Conservation (phyloP, 176 grass and related monocot genomes). For the Sorghum bicolor region Sorghum_bicolor_NCBIv3 NC_012875.2:55487501-55488000, state of each 20-base stretch:
- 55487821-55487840: not conserved
- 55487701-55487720: not conserved
- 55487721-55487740: not conserved
- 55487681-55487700: not conserved
- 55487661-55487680: not conserved
- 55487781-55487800: not conserved
- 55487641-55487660: not conserved
- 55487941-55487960: conserved; percentile 96
- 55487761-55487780: not conserved
- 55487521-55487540: conserved; percentile 1
- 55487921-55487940: conserved; percentile 89
- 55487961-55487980: conserved; percentile 99
- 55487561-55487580: not conserved
- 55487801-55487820: not conserved
- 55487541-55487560: not conserved
- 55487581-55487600: conserved; percentile 3
- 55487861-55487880: not conserved
- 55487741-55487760: not conserved
- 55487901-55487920: not conserved
- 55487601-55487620: conserved; percentile 11
- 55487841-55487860: not conserved
- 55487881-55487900: conserved; percentile 13
- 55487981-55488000: conserved; percentile 52
- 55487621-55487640: not conserved
- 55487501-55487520: conserved; percentile 35